Percentiles rank a stretch among this genome's conserved stretches.
These are phyloP conservation scores for Choanephora cucurbitarum DNA, from an alignment of 371 early-diverging fungal species.

Conservation along the genomic window DNA sequence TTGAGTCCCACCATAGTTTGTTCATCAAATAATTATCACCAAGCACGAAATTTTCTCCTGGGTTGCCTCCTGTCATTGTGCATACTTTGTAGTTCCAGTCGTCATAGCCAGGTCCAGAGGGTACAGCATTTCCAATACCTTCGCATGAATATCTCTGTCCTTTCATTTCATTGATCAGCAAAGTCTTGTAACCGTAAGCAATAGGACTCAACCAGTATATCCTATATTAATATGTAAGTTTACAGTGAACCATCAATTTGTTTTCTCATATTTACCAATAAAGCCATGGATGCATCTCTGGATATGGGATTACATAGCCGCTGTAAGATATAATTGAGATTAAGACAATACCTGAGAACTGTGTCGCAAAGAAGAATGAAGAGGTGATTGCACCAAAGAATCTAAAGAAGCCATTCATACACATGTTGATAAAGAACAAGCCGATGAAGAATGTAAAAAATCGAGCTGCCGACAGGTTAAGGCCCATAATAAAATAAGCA, in stretches of 20 bases:
- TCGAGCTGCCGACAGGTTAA: conserved; percentile 49
- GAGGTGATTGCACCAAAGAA: conserved; percentile 49
- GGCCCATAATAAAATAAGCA: conserved; percentile 62
- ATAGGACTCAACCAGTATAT: conserved; percentile 70
- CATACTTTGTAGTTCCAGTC: conserved; percentile 57
- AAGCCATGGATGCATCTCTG: conserved; percentile 69
- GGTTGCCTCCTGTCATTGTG: conserved; percentile 50
- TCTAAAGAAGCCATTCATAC: conserved; percentile 52
- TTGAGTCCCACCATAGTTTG: conserved; percentile 32
- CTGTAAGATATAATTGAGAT: conserved; percentile 57
- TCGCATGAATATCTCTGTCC: conserved; percentile 45
- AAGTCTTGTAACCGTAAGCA: conserved; percentile 64
- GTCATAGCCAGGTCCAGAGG: conserved; percentile 47
- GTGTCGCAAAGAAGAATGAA: conserved; percentile 56
- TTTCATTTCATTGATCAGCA: conserved; percentile 71
- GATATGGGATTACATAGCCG: conserved; percentile 65
- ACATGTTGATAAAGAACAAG: conserved; percentile 47
- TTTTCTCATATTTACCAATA: conserved; percentile 38
- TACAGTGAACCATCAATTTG: too few relatives aligned
- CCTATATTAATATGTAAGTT: too few relatives aligned
- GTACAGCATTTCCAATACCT: conserved; percentile 31
- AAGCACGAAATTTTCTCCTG: conserved; percentile 48
- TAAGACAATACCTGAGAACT: conserved; percentile 55
- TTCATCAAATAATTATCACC: conserved; percentile 55
- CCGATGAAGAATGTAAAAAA: conserved; percentile 56